A percentile compares a stretch with the other conserved stretches of the same genome.
phyloP scores from a whole-genome alignment of 768 basidiomycete species.

The Phylloporus sp. region DNA sequence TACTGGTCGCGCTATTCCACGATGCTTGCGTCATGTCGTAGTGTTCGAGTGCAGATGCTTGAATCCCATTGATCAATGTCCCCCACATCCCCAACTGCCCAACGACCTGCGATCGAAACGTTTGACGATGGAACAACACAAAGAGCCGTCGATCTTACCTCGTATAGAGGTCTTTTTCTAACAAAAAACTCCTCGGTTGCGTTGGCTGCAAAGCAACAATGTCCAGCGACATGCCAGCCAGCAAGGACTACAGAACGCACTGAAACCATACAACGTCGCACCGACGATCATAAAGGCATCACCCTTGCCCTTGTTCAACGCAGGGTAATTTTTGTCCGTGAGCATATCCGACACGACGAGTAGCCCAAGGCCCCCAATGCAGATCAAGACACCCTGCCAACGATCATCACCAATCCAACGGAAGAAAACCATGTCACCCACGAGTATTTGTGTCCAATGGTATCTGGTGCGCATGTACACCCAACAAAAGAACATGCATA shows the following conservation, averaged over 20 bases:
- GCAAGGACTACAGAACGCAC: conserved; percentile 39
- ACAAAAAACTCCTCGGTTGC: conserved; percentile 89
- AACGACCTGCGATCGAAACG: conserved; percentile 46
- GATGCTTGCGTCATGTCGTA: conserved; percentile 54
- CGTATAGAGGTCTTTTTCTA: conserved; percentile 71
- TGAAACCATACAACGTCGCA: conserved; percentile 81
- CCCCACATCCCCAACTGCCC: conserved; percentile 88
- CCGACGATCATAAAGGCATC: conserved; percentile 86
- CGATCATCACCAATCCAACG: not conserved
- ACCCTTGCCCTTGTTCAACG: conserved; percentile 64
- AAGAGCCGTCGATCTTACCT: conserved; percentile 35
- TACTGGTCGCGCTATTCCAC: conserved; percentile 72
- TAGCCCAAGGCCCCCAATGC: conserved; percentile 69
- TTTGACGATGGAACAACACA: not conserved
- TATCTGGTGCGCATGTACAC: conserved; percentile 75
- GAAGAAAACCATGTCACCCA: conserved; percentile 29
- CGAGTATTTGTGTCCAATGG: conserved; percentile 79
- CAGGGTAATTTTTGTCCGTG: conserved; percentile 70
- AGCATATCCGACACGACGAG: conserved; percentile 76
- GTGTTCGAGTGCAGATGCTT: conserved; percentile 73
- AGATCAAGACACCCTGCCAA: conserved; percentile 63
- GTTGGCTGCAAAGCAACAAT: conserved; percentile 49
- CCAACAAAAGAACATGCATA: conserved; percentile 80
- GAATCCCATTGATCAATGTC: conserved; percentile 70
- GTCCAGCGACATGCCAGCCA: not conserved